phyloP scores from a whole-genome alignment of 2,329 filamentous ascomycete genomes.

The Microdochium nivale region DNA sequence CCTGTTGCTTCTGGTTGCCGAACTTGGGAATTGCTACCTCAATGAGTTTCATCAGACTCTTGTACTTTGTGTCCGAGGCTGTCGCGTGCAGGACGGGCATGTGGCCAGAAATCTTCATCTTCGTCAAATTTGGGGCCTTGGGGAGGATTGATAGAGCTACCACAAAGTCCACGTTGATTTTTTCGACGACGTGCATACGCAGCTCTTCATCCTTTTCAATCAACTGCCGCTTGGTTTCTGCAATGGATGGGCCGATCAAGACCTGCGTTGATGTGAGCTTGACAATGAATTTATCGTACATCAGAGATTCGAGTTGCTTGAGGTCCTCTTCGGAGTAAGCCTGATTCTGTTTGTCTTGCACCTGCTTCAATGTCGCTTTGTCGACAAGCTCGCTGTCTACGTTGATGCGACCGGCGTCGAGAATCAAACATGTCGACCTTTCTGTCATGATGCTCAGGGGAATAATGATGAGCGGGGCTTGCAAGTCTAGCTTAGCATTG shows the following conservation, averaged over 20 bases:
- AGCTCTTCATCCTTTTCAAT: conserved; percentile 57
- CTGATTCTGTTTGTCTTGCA: conserved; percentile 84
- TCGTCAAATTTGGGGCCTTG: conserved; percentile 86
- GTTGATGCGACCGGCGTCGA: conserved; percentile 93
- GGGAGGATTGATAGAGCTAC: conserved; percentile 97
- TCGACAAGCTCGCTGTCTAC: conserved; percentile 92
- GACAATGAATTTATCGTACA: conserved; percentile 96
- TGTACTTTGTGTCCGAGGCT: conserved; percentile 93
- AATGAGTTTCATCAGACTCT: conserved; percentile 90
- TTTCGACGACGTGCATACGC: conserved; percentile 83
- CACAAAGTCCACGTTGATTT: conserved; percentile 94
- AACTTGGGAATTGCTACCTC: conserved; percentile 91
- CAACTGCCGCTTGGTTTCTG: conserved; percentile 79
- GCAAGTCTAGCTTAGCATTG: conserved; percentile 90
- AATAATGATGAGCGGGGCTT: conserved; percentile 92
- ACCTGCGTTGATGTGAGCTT: conserved; percentile 93
- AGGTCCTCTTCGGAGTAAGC: conserved; percentile 85
- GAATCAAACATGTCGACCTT: conserved; percentile 78
- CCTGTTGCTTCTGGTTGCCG: conserved; percentile 32
- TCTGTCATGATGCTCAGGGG: conserved; percentile 82
- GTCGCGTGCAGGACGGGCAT: conserved; percentile 86
- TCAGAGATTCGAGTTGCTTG: conserved; percentile 76
- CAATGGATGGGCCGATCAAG: conserved; percentile 86
- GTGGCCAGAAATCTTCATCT: conserved; percentile 83
- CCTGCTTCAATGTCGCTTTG: conserved; percentile 77